Evolutionary conservation across 345 rosid species (phyloP), one percentile per base, ranked within the genome.

Genomic region (Lepidium africanum): DNA sequence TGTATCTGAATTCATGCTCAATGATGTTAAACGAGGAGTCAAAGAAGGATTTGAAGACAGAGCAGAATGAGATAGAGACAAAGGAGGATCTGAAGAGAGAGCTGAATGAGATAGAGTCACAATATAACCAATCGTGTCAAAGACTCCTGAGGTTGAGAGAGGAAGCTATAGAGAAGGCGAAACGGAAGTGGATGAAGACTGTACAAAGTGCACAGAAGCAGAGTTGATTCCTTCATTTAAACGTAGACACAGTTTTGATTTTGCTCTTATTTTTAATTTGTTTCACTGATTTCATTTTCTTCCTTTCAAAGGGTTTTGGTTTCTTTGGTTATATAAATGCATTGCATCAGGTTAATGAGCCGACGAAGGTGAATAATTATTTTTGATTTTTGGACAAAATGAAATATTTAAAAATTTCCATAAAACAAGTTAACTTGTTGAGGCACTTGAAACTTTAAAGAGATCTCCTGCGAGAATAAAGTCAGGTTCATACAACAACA

Each of bases 81-180:
- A 25, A 30, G 9, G 77, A 45, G 15, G 87, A 83, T 71, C 79
- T 86, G 19, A 82, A 83, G 84, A 33, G 65, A 59, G 92, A 87
- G 67, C 80, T 89, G 15, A 76, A 81, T 12, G 79, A 82, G n/a
- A 79, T 92, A 2, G 91, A 89, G 48, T 71, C 78, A n/a, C 92
- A 83, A 35, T 92, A 82, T 64, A 85, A 78, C 55, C 80, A 78
- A 14, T 82, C 84, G 77, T 80, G 83, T 62, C 80, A 77, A 43
- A 82, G 85, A 66, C 87, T 92, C 53, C 46, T 59, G 32, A 86
- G 74, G 83, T 75, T 76, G 91, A 87, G 83, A 50, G 92, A 86
- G 58, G 95, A 85, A 56, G 92, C 92, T 46, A 41, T 92, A 63
- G 88, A 86, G 41, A 76, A 80, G 6, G 76, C 87, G 9, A 87